Base-by-base conservation (phyloP, 768 basidiomycete genomes). In the Boletus insuetus region DNA sequence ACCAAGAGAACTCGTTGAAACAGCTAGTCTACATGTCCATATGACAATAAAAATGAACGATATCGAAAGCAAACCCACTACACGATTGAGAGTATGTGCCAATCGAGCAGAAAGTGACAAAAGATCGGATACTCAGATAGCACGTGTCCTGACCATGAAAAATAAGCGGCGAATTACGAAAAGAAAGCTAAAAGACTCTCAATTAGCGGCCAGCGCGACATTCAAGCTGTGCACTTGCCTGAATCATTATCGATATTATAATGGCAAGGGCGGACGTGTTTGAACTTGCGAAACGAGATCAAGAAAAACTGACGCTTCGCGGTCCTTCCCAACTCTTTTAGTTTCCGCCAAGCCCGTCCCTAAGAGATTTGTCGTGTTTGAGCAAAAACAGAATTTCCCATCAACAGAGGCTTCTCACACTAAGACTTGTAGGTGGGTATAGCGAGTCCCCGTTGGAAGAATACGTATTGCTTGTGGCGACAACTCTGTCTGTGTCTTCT, bases 211-310 rank as follows among this genome's bases (percentile, higher is more conserved):
- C 16, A 34, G 39, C 38, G 5, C 24, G 34, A 17, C 13, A 12
- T 13, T 20, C 24, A 35, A 29, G 29, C 16, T 11, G 7, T 31
- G 8, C 6, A 58, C 69, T 51, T 29, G 49, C 69, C 67, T 53
- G 69, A 54, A 46, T 69, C 69, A 17, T 60, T 32, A 4, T 64
- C 59, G 12, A 49, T 22, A 8, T 41, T 50, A 37, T 56, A 54
- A 24, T 65, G 62, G 34, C 69, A 60, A 29, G 69, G 67, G 26
- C 55, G 64, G 16, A 42, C n/a, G 41, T 55, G 48, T 14, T 22
- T 35, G 4, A 59, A 31, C 22, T 54, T 62, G 32, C 51, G 62
- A 40, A 56, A 57, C 9, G 63, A 60, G 46, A 60, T 49, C 6
- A 48, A 51, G 17, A 53, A 58, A 39, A 62, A 49, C 34, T 46